Evolutionary conservation across 495 filamentous ascomycete species (phyloP), one percentile per base, ranked within the genome.

Genomic region (Penicillium bovifimosum): DNA sequence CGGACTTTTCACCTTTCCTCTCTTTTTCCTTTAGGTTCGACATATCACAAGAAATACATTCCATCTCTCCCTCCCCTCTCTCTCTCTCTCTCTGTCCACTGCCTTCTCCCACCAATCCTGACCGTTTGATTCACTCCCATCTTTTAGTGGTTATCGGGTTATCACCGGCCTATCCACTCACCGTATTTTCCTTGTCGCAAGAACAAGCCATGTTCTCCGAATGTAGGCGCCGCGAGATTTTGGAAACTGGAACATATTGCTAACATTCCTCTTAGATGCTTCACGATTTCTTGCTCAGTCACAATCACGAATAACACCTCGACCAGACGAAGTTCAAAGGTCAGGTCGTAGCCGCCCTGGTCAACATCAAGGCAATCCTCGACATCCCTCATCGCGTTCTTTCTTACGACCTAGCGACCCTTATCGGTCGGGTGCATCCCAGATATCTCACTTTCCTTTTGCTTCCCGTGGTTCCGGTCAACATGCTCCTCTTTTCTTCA

Each of bases 201-300:
- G 47, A 61, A 52, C 42, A 54, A 66, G 72, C 62, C 68, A 97
- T 97, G 92, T 97, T 97, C 73, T 97, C 92, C 31, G 92, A 96
- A 86, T 96, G 91, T 96, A 81, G 76, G 91, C 20, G 5, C 44
- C 10, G 24, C 11, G 14, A 27, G 18, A 24, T 9, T 11, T 14
- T 32, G 35, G 17, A 5, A 6, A 26, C 29, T 27, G 14, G n/a
- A 34, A 10, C 9, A 18, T 11, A 40, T 34, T 13, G 36, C 48
- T 50, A 28, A 50, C 13, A 11, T 5, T 26, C 9, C 16, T 20
- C 9, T 14, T 29, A 98, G 93, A 98, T 86, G 93, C 93, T 59
- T 97, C 95, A 47, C 86, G 86, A 45, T 98, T 98, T 67, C 84
- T 98, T 55, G 91, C 93, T 43, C 93, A 98, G 80, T 97, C 93